A percentile compares a stretch with the other conserved stretches of the same genome.
Evolutionary conservation across 2,329 filamentous ascomycete genomes (phyloP).

Genomic region (Exophiala aquamarina): DNA sequence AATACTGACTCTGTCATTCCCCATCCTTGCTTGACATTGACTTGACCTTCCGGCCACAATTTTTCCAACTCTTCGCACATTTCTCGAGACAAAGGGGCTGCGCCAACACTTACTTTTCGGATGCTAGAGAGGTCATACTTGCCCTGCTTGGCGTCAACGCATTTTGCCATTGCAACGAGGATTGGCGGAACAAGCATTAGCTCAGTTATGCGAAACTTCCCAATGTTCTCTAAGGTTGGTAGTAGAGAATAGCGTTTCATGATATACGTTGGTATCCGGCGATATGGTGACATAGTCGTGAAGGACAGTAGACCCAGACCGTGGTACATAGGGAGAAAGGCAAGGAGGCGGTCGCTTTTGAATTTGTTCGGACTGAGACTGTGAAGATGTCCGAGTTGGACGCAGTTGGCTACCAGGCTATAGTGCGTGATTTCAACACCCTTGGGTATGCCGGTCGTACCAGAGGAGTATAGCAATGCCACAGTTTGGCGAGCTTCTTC

Average conservation of each 20-base stretch:
- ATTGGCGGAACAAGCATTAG: constrained; percentile 60
- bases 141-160: constrained; percentile 9
- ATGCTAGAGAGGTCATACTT: constrained; percentile 11
- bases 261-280: constrained; percentile 3
- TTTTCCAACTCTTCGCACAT: constrained; percentile 51
- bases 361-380: neutral
- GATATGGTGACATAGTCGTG: constrained; percentile 5
- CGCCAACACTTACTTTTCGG: constrained; percentile 28
- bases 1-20: constrained; percentile 73
- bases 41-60: constrained; percentile 43
- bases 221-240: constrained; percentile 8
- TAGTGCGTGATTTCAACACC: constrained; percentile 32
- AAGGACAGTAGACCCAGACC: constrained; percentile 9
- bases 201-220: constrained; percentile 51
- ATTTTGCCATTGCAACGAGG: constrained; percentile 32
- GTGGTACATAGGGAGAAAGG: constrained; percentile 13
- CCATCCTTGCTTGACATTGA: constrained; percentile 62
- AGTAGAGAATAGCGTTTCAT: constrained; percentile 13
- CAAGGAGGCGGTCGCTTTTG: neutral
- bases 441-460: constrained; percentile 74
- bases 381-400: constrained; percentile 27
- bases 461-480: constrained; percentile 72
- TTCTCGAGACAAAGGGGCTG: constrained; percentile 57
- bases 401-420: constrained; percentile 14
- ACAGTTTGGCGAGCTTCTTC: constrained; percentile 45